These are phyloP conservation scores for Nidula niveotomentosa DNA, from an alignment of 1,284 basidiomycete species.

Conservation along the genomic window DNA sequence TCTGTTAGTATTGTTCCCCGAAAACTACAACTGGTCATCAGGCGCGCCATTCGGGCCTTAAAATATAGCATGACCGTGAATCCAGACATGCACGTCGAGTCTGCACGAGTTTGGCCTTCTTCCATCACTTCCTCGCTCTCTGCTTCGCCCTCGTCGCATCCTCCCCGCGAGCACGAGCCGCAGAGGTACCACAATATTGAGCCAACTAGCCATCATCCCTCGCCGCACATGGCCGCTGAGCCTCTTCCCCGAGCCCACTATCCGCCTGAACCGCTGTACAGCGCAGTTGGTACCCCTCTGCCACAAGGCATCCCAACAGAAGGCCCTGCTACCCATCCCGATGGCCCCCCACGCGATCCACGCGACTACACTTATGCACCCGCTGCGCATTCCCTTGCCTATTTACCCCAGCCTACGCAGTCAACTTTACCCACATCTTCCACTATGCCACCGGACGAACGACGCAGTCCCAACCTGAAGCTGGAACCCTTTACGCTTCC, in stretches of 20 bases:
- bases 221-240: conserved; percentile 27
- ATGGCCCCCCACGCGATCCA: conserved; percentile 35
- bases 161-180: conserved; percentile 23
- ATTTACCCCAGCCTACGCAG: conserved; percentile 24
- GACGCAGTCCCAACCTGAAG: conserved; percentile 29
- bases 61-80: conserved; percentile 2
- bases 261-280: conserved; percentile 30
- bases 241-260: conserved; percentile 22
- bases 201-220: conserved; percentile 6
- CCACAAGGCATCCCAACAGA: conserved; percentile 40
- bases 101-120: conserved; percentile 19
- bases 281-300: conserved; percentile 32
- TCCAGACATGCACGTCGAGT: conserved; percentile 14
- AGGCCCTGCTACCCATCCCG: conserved; percentile 41
- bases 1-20: neutral
- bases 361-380: conserved; percentile 33
- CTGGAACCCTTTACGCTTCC: conserved; percentile 36
- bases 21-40: conserved; percentile 5
- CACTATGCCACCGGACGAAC: conserved; percentile 16
- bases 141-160: conserved; percentile 13
- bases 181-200: conserved; percentile 10
- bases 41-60: conserved; percentile 10
- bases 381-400: conserved; percentile 26
- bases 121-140: conserved; percentile 22
- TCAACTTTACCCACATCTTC: conserved; percentile 18